These are phyloP conservation scores for Neofusicoccum ribis DNA, from an alignment of 2,329 filamentous ascomycete genomes.

Conservation along the genomic window DNA sequence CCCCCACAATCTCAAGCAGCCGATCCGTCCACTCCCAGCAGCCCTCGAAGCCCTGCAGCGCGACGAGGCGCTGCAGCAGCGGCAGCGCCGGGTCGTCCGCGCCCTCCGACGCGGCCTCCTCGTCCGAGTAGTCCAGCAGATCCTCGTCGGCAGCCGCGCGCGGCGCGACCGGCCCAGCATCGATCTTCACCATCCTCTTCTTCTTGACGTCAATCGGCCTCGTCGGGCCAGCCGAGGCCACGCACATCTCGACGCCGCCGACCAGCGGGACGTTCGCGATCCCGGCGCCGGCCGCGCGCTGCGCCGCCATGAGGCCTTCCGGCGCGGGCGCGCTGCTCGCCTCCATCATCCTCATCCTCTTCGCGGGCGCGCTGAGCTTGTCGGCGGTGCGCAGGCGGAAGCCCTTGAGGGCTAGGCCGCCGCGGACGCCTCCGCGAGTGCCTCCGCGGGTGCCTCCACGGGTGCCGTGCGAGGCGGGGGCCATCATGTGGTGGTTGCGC, in stretches of 20 bases:
- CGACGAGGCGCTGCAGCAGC: constrained; percentile 49
- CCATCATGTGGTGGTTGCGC: not conserved
- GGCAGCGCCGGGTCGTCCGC: constrained; percentile 11
- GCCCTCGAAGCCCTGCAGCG: constrained; percentile 58
- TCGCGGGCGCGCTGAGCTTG: too few species aligned
- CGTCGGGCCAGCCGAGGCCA: too few species aligned
- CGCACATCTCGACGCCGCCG: too few species aligned
- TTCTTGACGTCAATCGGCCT: not conserved
- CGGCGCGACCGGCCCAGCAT: not conserved
- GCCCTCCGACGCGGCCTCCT: not conserved
- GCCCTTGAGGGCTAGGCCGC: not conserved
- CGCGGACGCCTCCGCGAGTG: not conserved
- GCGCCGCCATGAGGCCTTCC: too few species aligned
- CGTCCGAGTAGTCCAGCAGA: too few species aligned
- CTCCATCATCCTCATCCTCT: too few species aligned
- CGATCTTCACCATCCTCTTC: not conserved
- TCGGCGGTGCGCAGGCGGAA: too few species aligned
- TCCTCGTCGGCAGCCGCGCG: not conserved
- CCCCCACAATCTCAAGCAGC: constrained; percentile 27
- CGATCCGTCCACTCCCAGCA: constrained; percentile 47
- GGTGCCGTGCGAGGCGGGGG: not conserved
- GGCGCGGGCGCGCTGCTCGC: too few species aligned
- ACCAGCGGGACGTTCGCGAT: too few species aligned
- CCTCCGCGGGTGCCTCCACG: not conserved
- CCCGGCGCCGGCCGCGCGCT: too few species aligned